phyloP scores from a whole-genome alignment of 495 filamentous ascomycete genomes.

The Aspergillus cristatus region DNA sequence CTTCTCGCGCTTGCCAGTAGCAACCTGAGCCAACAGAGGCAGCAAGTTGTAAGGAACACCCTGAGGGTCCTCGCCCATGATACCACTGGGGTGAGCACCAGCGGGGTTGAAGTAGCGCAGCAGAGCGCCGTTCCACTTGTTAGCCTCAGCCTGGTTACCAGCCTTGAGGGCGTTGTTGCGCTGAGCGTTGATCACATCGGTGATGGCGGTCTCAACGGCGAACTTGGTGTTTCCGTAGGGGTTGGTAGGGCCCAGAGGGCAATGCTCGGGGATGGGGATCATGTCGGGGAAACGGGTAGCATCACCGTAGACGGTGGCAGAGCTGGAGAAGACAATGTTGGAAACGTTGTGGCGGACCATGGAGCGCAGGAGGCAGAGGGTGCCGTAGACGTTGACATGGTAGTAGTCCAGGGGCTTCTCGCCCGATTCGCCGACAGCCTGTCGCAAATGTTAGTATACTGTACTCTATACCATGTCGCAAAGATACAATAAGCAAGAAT shows the following conservation, averaged over 20 bases:
- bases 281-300: constrained; percentile 93
- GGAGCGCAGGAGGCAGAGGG: constrained; percentile 73
- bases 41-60: constrained; percentile 94
- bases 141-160: constrained; percentile 53
- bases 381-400: constrained; percentile 89
- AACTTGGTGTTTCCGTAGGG: constrained; percentile 94
- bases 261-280: constrained; percentile 97
- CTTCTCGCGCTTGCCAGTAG: constrained; percentile 90
- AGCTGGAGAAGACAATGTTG: constrained; percentile 97
- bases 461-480: background rate
- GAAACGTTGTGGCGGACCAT: constrained; percentile 84
- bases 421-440: constrained; percentile 94
- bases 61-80: constrained; percentile 98
- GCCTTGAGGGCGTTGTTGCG: constrained; percentile 74
- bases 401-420: constrained; percentile 98
- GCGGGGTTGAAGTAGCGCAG: constrained; percentile 97
- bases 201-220: constrained; percentile 82
- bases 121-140: constrained; percentile 87
- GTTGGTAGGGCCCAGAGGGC: constrained; percentile 93
- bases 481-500: background rate
- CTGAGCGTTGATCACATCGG: constrained; percentile 80
- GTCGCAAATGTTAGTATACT: constrained; percentile 3
- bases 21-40: constrained; percentile 88
- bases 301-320: constrained; percentile 95
- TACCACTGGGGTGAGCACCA: constrained; percentile 85